Conservation (phyloP, 306 rosid genomes). For the Begonia masoniana region DNA sequence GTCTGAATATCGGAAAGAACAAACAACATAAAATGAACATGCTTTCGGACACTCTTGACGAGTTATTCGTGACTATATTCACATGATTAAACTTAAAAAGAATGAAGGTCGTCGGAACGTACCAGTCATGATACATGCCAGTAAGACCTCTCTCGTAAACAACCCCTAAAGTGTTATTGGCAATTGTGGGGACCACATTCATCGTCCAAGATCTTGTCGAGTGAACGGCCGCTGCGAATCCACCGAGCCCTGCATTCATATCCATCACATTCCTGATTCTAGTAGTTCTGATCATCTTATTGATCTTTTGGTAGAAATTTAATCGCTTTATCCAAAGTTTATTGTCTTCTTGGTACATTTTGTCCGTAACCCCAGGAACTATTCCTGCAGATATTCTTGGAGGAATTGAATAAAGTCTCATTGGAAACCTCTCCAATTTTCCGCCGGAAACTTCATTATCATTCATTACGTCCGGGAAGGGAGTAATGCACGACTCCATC, state of each 20-base stretch:
- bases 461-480: slow-evolving; percentile 49
- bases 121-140: slow-evolving; percentile 98
- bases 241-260: slow-evolving; percentile 98
- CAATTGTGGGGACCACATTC: slow-evolving; percentile 82
- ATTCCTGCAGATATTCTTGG: slow-evolving; percentile 61
- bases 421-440: slow-evolving; percentile 68
- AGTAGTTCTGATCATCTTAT: slow-evolving; percentile 52
- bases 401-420: slow-evolving; percentile 73
- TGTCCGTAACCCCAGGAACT: slow-evolving; percentile 49
- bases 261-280: slow-evolving; percentile 90
- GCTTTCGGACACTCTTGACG: background rate
- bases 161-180: slow-evolving; percentile 72
- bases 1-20: background rate
- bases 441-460: slow-evolving; percentile 72
- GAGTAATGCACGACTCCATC: slow-evolving; percentile 67
- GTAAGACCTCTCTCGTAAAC: slow-evolving; percentile 87
- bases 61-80: background rate
- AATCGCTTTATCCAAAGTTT: slow-evolving; percentile 73
- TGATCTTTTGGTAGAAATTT: slow-evolving; percentile 49
- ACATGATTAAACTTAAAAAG: slow-evolving; percentile 2
- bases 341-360: slow-evolving; percentile 73
- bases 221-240: slow-evolving; percentile 86
- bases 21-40: no score
- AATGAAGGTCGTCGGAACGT: slow-evolving; percentile 11
- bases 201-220: slow-evolving; percentile 86